Conservation (phyloP, 2,329 filamentous ascomycete genomes). For the Fusarium annulatum region DNA sequence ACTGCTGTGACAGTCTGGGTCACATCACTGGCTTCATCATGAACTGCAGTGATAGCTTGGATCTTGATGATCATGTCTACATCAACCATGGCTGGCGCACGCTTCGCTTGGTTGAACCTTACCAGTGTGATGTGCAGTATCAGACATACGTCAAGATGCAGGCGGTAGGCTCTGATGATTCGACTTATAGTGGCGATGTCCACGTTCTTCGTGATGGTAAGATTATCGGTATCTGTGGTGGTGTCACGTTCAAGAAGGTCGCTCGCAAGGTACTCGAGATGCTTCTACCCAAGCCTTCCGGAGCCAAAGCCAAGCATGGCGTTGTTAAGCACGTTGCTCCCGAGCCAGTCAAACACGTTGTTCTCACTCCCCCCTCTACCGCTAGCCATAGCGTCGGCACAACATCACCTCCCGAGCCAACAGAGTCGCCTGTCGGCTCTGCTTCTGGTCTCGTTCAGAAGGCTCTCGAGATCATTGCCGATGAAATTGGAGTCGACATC, state of each 20-base stretch:
- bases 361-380: neutral
- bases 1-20: conserved; percentile 69
- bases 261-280: neutral
- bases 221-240: neutral
- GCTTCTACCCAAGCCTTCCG: neutral
- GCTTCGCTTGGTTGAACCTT: conserved; percentile 55
- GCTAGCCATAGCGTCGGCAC: neutral
- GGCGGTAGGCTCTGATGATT: conserved; percentile 51
- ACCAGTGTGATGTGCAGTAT: conserved; percentile 56
- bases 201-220: neutral
- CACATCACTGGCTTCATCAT: conserved; percentile 71
- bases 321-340: neutral
- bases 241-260: neutral
- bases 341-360: rapidly evolving
- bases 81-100: conserved; percentile 71
- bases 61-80: conserved; percentile 66
- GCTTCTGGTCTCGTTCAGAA: neutral
- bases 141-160: conserved; percentile 70
- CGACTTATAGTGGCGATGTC: neutral
- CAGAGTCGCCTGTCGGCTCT: rapidly evolving
- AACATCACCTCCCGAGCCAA: rapidly evolving
- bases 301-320: rapidly evolving
- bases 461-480: neutral
- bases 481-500: conserved; percentile 72
- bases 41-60: conserved; percentile 62